A percentile compares a stretch with the other conserved stretches of the same genome.
Conservation (phyloP, 225 moss, liverwort and hornwort species). For the Anthoceros angustus region DNA sequence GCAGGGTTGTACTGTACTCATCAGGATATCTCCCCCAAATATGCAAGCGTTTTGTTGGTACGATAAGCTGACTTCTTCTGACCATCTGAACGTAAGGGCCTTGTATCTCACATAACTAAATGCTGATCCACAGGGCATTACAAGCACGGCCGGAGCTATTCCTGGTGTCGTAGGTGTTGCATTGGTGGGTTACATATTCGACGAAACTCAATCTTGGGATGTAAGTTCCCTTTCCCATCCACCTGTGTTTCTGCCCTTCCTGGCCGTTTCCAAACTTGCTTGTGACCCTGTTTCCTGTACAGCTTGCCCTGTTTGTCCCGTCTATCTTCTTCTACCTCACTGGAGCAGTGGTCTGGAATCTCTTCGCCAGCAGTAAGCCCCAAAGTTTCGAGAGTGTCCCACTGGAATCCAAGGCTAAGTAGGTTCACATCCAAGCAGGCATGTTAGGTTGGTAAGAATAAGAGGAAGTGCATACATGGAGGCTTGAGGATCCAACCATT, state of each 20-base stretch:
- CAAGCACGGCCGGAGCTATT: slow-evolving; percentile 69
- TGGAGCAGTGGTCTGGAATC: slow-evolving; percentile 65
- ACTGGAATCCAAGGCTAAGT: neutral
- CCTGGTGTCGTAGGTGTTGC: slow-evolving; percentile 87
- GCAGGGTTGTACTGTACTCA: slow-evolving; percentile 93
- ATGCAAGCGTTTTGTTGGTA: slow-evolving; percentile 81
- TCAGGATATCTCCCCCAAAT: slow-evolving; percentile 93
- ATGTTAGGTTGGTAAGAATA: neutral
- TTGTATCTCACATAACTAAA: slow-evolving; percentile 8
- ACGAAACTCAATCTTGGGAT: slow-evolving; percentile 78
- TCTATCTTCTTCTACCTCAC: slow-evolving; percentile 91
- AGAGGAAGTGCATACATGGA: neutral
- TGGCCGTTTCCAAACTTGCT: neutral
- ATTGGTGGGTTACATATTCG: slow-evolving; percentile 65
- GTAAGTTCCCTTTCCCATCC: slow-evolving; percentile 26
- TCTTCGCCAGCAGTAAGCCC: slow-evolving; percentile 79
- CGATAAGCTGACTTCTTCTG: neutral
- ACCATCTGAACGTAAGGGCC: neutral
- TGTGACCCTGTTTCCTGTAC: slow-evolving; percentile 14
- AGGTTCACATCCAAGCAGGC: neutral
- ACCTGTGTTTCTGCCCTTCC: neutral
- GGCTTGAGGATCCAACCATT: too few species aligned
- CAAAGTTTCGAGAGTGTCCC: slow-evolving; percentile 21
- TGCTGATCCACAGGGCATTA: slow-evolving; percentile 55
- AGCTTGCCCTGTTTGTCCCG: slow-evolving; percentile 85